phyloP scores from a whole-genome alignment of 768 basidiomycete genomes.

The Lactarius sp. region DNA sequence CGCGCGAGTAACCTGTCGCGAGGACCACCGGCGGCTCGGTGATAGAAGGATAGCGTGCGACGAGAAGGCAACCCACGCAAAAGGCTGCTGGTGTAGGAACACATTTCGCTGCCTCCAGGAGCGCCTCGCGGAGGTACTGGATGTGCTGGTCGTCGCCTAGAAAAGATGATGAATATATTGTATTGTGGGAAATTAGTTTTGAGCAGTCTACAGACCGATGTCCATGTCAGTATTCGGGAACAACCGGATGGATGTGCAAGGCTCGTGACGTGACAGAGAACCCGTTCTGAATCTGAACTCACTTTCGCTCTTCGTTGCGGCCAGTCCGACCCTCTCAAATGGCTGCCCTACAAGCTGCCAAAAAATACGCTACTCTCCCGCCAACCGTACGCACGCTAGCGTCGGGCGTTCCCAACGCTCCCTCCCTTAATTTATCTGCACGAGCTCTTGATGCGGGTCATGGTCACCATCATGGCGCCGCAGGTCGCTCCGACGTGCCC shows the following conservation, averaged over 20 bases:
- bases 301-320: neutral
- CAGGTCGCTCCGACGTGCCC: conserved; percentile 57
- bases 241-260: neutral
- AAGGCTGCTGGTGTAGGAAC: conserved; percentile 70
- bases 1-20: conserved; percentile 83
- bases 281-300: neutral
- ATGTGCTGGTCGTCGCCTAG: conserved; percentile 29
- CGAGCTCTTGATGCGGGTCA: conserved; percentile 58
- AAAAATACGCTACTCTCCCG: conserved; percentile 76
- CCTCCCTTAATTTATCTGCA: conserved; percentile 67
- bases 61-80: conserved; percentile 85
- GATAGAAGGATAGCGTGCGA: conserved; percentile 41
- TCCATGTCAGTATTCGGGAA: neutral
- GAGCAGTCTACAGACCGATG: conserved; percentile 6
- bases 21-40: conserved; percentile 47
- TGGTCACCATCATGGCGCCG: conserved; percentile 51
- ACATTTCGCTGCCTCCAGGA: conserved; percentile 69
- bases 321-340: conserved; percentile 19
- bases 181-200: too few relatives aligned
- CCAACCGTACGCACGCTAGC: conserved; percentile 78
- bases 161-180: neutral
- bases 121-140: conserved; percentile 55
- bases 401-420: conserved; percentile 73
- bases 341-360: conserved; percentile 60
- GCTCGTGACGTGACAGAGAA: conserved; percentile 2